phyloP scores from a whole-genome alignment of 2,329 filamentous ascomycete genomes.

The Akanthomyces lecanii region DNA sequence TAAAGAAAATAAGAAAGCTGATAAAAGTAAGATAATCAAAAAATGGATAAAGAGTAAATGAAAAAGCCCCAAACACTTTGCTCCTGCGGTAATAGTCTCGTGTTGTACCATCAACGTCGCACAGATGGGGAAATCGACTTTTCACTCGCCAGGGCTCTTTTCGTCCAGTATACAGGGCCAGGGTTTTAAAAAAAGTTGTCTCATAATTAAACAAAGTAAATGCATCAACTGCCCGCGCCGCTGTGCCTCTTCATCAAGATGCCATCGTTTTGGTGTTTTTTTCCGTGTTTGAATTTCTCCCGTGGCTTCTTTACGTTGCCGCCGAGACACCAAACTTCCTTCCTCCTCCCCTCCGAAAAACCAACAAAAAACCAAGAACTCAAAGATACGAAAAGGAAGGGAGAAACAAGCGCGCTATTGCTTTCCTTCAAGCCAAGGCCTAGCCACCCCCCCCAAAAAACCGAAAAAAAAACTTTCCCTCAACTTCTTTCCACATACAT shows the following conservation, averaged over 20 bases:
- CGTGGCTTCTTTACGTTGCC: not conserved
- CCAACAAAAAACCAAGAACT: constrained; percentile 7
- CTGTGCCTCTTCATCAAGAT: constrained; percentile 10
- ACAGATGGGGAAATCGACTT: too few relatives aligned
- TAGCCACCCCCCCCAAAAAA: not conserved
- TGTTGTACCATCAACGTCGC: too few relatives aligned
- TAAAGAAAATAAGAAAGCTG: too few relatives aligned
- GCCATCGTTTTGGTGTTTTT: not conserved
- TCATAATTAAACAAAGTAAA: constrained; percentile 20
- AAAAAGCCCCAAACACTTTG: too few relatives aligned
- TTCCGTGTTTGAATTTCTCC: not conserved
- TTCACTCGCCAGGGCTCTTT: too few relatives aligned
- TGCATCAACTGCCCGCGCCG: constrained; percentile 13
- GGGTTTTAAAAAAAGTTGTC: not conserved
- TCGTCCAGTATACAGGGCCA: too few relatives aligned
- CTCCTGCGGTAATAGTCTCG: too few relatives aligned
- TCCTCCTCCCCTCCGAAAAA: not conserved
- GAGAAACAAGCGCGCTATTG: constrained; percentile 13
- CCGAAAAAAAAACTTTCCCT: constrained; percentile 5
- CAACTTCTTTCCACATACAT: constrained; percentile 2
- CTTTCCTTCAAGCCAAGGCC: not conserved
- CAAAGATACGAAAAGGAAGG: constrained; percentile 6
- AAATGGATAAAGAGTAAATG: too few relatives aligned
- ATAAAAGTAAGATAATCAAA: too few relatives aligned
- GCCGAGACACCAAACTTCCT: not conserved